Percentiles rank a stretch among this genome's conserved stretches.
These are phyloP conservation scores for Talaromyces thailandensis DNA, from an alignment of 495 filamentous ascomycete species.

Conservation along the genomic window DNA sequence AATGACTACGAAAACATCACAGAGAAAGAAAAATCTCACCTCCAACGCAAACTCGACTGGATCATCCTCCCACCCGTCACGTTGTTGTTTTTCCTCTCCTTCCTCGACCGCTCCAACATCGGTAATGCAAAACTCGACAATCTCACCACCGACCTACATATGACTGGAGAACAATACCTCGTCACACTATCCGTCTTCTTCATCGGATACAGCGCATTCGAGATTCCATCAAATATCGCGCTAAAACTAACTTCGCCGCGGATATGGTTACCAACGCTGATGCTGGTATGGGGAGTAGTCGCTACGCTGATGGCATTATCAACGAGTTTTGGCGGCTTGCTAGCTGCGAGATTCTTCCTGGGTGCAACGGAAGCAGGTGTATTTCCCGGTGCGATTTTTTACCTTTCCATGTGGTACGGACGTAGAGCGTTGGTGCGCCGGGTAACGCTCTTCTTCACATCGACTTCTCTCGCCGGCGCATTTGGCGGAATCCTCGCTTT, in stretches of 20 bases:
- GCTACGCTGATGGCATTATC: conserved; percentile 63
- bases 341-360: conserved; percentile 54
- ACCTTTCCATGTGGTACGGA: conserved; percentile 82
- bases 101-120: conserved; percentile 67
- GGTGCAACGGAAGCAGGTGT: conserved; percentile 47
- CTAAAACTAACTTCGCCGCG: conserved; percentile 62
- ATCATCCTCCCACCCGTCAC: conserved; percentile 58
- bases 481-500: conserved; percentile 69
- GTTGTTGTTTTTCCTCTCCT: conserved; percentile 62
- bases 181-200: conserved; percentile 67
- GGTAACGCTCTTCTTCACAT: conserved; percentile 67
- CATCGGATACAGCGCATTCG: conserved; percentile 65
- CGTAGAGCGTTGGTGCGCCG: conserved; percentile 63
- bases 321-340: conserved; percentile 55
- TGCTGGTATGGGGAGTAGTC: conserved; percentile 53
- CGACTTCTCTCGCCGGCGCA: conserved; percentile 65
- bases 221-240: conserved; percentile 65
- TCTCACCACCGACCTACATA: conserved; percentile 51
- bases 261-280: conserved; percentile 49
- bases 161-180: conserved; percentile 65
- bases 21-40: conserved; percentile 47
- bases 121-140: conserved; percentile 55
- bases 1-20: background rate
- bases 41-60: conserved; percentile 58
- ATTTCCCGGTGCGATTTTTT: conserved; percentile 71